Evolutionary conservation across 768 basidiomycete genomes (phyloP), one percentile per base, ranked within the genome.

Genomic region (Hypholoma fasciculare): DNA sequence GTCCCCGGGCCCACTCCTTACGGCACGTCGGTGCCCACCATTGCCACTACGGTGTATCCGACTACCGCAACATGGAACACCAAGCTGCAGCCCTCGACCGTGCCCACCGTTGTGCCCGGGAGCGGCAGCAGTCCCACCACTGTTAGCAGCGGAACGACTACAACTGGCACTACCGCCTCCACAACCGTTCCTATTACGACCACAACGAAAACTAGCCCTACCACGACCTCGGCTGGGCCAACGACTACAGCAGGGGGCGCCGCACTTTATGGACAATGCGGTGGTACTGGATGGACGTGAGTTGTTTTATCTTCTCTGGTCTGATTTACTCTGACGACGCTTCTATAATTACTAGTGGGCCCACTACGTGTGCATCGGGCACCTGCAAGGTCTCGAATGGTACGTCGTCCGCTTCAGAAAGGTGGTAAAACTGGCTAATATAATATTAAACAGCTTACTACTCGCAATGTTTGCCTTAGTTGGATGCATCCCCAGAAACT

Each of bases 11-110:
- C 81, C 2, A 66, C 74, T 14, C 77, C 79, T 0, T 81, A 78
- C 63, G 76, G 71, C 27, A 70, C 70, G 19, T 57, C 77, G 17
- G 72, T 73, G 16, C 70, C 78, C 6, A 52, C 78, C 6, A 71
- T 79, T 26, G 81, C 76, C 12, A 71, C 70, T 17, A 79, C 79
- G 20, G 56, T 76, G 3, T 82, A 65, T 59, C 78, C 79, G 13
- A 77, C 77, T 3, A 77, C 79, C 23, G 79, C 80, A 14, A 81
- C 79, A 16, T 82, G 79, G 78, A 78, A 79, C 69, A 81, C 80
- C 11, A 75, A 76, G 2, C 67, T 70, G 11, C 80, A 81, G 63
- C 80, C 82, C 23, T 67, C 72, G 46, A 76, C 79, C 20, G 76
- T 78, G 27, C 79, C 81, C 20, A 81, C 79, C 19, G 56, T 58